Base-by-base conservation (phyloP, 768 basidiomycete genomes). In the Paxillus rubicundulus region DNA sequence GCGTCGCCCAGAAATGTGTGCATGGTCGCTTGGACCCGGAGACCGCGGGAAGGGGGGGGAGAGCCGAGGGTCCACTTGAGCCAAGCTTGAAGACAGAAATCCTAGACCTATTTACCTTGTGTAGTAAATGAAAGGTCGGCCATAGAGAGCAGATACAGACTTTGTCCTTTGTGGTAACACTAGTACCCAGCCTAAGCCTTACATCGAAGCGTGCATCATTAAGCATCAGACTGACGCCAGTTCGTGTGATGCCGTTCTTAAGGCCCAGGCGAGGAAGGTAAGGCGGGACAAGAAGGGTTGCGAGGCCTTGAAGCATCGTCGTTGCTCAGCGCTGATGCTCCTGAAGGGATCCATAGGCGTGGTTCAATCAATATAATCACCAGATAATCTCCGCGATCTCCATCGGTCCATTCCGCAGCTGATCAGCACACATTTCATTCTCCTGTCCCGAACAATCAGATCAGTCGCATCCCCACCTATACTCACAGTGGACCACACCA, bases 301-400 rank as follows among this genome's bases (percentile, higher is more conserved):
- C 27, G 50, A 42, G 50, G 51, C 53, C n/a, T 45, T 33, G 53
- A 55, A 38, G 24, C 27, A 10, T 27, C 41, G 17, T 32, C 34
- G 30, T 14, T 8, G 6, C 42, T 28, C 21, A 24, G 43, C 36
- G 37, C 30, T 20, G 40, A 52, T 43, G 48, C 39, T 9, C 30
- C 10, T 9, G 13, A 20, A 27, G 24, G 21, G 21, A 17, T 20
- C 17, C 45, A 20, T 46, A 27, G 14, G 27, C 13, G 4, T 43
- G 32, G 28, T 8, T 41, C 27, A 24, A n/a, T 16, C 40, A 20
- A 32, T 43, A 38, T 37, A 33, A 44, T 49, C 24, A 24, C 40
- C 20, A 44, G 49, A 61, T 68, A 59, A 66, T 66, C 55, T 48
- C 66, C 66, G 65, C 40, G 52, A 59, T 61, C 52, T 50, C 64